A percentile compares a stretch with the other conserved stretches of the same genome.
Evolutionary conservation across 306 rosid species (phyloP).

Genomic region (Psophocarpus tetragonolobus): DNA sequence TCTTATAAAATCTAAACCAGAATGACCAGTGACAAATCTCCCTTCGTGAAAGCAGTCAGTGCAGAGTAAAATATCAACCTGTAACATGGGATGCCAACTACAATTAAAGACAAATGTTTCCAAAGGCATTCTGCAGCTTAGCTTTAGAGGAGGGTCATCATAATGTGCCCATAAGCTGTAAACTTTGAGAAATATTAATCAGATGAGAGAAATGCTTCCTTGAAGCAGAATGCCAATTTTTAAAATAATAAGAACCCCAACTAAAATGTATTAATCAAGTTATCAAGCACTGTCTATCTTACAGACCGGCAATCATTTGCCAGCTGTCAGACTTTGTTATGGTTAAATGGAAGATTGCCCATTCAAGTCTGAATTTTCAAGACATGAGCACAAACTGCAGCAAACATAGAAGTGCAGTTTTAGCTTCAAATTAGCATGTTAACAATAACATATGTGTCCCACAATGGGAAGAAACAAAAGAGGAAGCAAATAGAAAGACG

Average conservation of each 20-base stretch:
- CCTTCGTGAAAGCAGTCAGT: background rate
- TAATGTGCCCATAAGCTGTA: background rate
- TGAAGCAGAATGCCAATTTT: background rate
- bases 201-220: background rate
- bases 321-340: background rate
- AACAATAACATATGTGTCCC: background rate
- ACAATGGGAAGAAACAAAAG: background rate
- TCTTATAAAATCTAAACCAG: background rate
- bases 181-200: background rate
- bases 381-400: background rate
- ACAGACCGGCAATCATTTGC: background rate
- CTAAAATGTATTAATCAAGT: background rate
- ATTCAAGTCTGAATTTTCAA: background rate
- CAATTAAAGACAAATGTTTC: background rate
- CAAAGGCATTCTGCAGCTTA: background rate
- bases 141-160: background rate
- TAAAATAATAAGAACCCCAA: background rate
- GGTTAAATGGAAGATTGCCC: background rate
- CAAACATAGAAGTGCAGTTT: background rate
- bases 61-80: conserved; percentile 2
- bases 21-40: background rate
- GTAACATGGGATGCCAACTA: background rate
- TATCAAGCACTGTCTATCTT: background rate
- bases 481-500: background rate
- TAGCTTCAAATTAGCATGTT: background rate